Evolutionary conservation across 177 flowering plant genomes (phyloP).

Genomic region (Vitis hybrid): DNA sequence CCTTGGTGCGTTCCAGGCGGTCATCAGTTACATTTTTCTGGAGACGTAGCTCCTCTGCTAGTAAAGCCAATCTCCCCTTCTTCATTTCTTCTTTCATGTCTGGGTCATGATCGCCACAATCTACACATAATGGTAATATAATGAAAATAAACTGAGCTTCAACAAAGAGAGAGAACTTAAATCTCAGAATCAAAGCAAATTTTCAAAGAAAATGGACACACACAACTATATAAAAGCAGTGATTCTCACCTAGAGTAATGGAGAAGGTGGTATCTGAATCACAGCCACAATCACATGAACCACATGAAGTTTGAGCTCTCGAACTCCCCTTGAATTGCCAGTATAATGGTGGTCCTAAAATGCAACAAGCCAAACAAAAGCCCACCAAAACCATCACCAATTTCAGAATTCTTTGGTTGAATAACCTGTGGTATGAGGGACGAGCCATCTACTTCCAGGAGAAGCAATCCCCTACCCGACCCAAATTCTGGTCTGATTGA

Average conservation of each 20-base stretch:
- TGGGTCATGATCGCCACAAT: conserved; percentile 36
- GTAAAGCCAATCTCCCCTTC: conserved; percentile 24
- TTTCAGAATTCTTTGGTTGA: not conserved
- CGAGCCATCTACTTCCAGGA: conserved; percentile 22
- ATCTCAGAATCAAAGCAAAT: not conserved
- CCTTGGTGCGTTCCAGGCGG: conserved; percentile 29
- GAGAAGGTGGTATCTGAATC: conserved; percentile 21
- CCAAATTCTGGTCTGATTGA: not conserved
- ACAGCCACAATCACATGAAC: conserved; percentile 41
- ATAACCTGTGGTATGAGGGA: conserved; percentile 9
- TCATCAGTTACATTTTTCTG: conserved; percentile 39
- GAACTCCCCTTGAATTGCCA: conserved; percentile 16
- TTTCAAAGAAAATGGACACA: too few relatives aligned
- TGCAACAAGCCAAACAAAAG: conserved; percentile 18
- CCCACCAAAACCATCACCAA: conserved; percentile 28
- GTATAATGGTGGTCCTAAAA: conserved; percentile 25
- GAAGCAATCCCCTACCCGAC: not conserved
- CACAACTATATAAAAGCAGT: too few relatives aligned
- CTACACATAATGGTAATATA: conserved; percentile 15
- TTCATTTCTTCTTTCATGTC: conserved; percentile 18
- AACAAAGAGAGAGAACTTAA: conserved; percentile 4
- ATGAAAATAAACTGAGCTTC: conserved; percentile 31
- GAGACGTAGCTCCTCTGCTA: conserved; percentile 50
- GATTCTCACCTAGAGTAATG: conserved; percentile 9
- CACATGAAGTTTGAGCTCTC: conserved; percentile 25